Evolutionary conservation across 2,329 filamentous ascomycete species (phyloP).

Genomic region (Bretziella fagacearum): DNA sequence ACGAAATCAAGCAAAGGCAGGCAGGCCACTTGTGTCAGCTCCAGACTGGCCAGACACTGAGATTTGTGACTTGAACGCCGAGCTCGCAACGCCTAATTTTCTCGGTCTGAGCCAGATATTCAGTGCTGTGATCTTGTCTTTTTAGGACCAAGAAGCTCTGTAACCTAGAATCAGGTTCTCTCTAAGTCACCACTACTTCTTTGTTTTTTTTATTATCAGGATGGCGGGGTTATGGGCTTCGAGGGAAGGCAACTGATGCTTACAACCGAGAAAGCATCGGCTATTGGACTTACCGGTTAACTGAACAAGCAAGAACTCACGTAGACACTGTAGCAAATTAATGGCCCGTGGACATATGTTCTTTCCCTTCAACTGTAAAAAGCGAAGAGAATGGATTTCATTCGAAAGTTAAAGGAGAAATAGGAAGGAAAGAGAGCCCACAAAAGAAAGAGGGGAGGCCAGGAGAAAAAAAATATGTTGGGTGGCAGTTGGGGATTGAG

Average conservation of each 20-base stretch:
- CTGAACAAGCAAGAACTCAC: conserved; percentile 3
- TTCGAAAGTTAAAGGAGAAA: background rate
- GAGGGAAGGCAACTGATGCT: background rate
- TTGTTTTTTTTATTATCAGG: too few species aligned
- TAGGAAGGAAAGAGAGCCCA: background rate
- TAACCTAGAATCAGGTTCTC: background rate
- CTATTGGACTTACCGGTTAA: background rate
- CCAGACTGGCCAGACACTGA: background rate
- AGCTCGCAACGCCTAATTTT: conserved; percentile 2
- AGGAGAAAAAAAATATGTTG: conserved; percentile 2
- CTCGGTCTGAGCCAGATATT: too few species aligned
- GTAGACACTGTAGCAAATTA: background rate
- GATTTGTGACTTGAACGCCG: background rate
- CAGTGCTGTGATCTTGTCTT: background rate
- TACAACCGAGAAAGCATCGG: background rate
- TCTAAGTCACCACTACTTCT: background rate
- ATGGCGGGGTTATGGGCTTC: background rate
- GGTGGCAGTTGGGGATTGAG: background rate
- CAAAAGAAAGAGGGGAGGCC: background rate
- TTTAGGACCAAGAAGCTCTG: background rate
- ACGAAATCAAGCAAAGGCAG: too few species aligned
- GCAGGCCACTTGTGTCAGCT: too few species aligned
- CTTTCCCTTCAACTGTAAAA: background rate
- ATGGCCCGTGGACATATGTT: too few species aligned
- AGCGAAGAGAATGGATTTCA: background rate